A percentile compares a stretch with the other conserved stretches of the same genome.
These are phyloP conservation scores for Tagetes patula DNA, from an alignment of 129 eudicot species.

Conservation along the genomic window DNA sequence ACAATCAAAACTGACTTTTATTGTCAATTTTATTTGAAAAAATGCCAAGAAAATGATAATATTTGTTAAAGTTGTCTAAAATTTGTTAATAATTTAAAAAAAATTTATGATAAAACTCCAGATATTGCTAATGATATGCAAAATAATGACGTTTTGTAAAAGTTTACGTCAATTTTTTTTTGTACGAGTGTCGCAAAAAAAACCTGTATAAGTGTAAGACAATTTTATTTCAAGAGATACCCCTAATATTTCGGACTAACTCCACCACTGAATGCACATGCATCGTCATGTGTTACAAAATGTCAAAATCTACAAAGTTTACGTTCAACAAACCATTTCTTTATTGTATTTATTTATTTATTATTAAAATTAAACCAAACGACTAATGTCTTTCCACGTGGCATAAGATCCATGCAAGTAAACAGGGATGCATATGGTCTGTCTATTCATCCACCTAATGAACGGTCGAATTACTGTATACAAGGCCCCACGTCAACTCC, in stretches of 20 bases:
- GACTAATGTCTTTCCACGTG: slow-evolving; percentile 15
- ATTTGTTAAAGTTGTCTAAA: too few species aligned
- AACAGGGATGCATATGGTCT: background rate
- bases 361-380: slow-evolving; percentile 2
- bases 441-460: slow-evolving; percentile 28
- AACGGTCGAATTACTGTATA: slow-evolving; percentile 43
- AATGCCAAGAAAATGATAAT: too few species aligned
- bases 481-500: slow-evolving; percentile 15
- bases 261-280: background rate
- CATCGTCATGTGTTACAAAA: background rate
- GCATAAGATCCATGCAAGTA: slow-evolving; percentile 1
- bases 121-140: too few species aligned
- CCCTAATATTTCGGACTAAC: background rate
- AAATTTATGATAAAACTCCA: too few species aligned
- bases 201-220: too few species aligned
- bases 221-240: too few species aligned
- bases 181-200: too few species aligned
- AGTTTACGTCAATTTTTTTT: too few species aligned
- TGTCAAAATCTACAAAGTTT: background rate
- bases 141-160: too few species aligned
- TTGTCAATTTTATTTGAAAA: too few species aligned
- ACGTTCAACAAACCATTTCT: slow-evolving; percentile 26
- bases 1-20: too few species aligned
- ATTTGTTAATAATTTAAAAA: too few species aligned
- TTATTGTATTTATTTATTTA: background rate